Conservation (phyloP, 129 eudicot species). For the Lonicera japonica region DNA sequence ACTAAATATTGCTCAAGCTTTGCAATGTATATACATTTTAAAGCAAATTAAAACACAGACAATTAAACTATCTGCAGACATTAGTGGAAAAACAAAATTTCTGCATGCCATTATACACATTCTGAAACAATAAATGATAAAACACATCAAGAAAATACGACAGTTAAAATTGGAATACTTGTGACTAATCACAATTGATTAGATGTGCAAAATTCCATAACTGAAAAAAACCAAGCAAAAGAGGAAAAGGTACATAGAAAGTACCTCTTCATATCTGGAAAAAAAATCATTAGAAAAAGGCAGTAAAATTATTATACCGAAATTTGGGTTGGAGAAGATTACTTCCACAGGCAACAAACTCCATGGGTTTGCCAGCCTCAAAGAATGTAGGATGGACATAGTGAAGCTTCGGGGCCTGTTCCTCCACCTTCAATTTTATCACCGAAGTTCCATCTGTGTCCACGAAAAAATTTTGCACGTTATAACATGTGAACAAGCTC, state of each 20-base stretch:
- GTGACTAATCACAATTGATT: too few relatives aligned
- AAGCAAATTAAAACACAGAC: too few relatives aligned
- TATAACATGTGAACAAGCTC: not conserved
- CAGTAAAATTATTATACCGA: slow-evolving; percentile 39
- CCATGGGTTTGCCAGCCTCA: slow-evolving; percentile 94
- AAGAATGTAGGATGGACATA: slow-evolving; percentile 71
- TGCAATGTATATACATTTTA: too few relatives aligned
- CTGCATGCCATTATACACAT: not conserved
- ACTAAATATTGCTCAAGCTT: too few relatives aligned
- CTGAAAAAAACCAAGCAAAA: not conserved
- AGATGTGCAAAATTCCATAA: not conserved
- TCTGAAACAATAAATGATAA: not conserved
- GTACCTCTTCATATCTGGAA: not conserved
- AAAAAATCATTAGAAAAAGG: not conserved
- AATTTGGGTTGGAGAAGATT: slow-evolving; percentile 78
- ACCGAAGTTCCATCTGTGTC: slow-evolving; percentile 67
- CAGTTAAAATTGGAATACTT: too few relatives aligned
- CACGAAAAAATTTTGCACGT: slow-evolving; percentile 1
- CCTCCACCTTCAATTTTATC: slow-evolving; percentile 37
- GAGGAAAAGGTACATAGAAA: not conserved
- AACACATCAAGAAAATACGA: not conserved
- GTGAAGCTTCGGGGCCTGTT: slow-evolving; percentile 69
- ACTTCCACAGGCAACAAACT: slow-evolving; percentile 85
- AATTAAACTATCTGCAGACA: too few relatives aligned
- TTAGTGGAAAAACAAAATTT: too few relatives aligned